Base-by-base conservation (phyloP, 2,329 filamentous ascomycete species). In the Colletotrichum acutatum region DNA sequence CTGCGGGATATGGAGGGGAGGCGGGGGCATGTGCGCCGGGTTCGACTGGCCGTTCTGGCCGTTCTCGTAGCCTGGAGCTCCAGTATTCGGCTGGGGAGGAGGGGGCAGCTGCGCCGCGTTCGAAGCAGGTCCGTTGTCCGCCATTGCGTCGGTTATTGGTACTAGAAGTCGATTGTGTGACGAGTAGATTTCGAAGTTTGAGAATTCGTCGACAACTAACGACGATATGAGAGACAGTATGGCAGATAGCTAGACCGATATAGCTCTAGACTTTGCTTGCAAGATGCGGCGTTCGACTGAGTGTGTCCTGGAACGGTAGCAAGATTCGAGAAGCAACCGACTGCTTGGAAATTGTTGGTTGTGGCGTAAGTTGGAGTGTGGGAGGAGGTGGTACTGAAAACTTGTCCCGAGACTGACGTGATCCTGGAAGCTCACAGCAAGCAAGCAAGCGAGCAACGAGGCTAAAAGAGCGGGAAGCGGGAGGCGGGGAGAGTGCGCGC, bases 1-100 rank as follows among this genome's bases (percentile, higher is more conserved):
- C 84, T 97, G 95, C 32, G 96, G 95, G 80, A 98, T 98, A 82
- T 97, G 93, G 74, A 98, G 91, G 77, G 95, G 93, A 74, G 95
- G 95, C 70, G 96, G 95, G 72, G 94, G 93, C 93, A 98, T 95
- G 83, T 97, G 93, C 76, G 90, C 85, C 75, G 91, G 88, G 81
- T 92, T 92, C 76, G 87, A 85, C 84, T 94, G 93, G 77, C 89
- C 89, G 80, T 92, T 92, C 83, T 94, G 92, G 77, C 89, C 89
- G 79, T 89, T 90, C 80, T 95, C 94, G 84, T 93, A 95, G 80
- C 93, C 94, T 78, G 94, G 92, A 76, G 92, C 92, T 80, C 91
- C 92, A 77, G 90, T 87, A 78, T 92, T 90, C 74, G 89, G 85
- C 82, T 93, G 91, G 68, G 92, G 90, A 75, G 92, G 91, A 74